These are phyloP conservation scores for Avicennia marina DNA, from an alignment of 257 asterid species.

Conservation along the genomic window DNA sequence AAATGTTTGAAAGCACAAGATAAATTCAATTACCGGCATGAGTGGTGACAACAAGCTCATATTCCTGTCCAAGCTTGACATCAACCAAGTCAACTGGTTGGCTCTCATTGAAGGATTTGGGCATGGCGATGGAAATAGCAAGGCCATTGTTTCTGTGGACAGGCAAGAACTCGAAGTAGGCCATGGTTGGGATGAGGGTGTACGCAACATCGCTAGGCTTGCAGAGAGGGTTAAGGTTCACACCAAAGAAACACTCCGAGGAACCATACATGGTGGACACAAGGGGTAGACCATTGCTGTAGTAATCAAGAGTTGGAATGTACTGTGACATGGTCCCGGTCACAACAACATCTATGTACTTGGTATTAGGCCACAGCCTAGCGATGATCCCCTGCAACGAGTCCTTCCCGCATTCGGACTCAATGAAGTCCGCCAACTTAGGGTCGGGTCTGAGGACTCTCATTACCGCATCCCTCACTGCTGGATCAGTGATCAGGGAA, in stretches of 20 bases:
- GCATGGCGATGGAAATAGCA: background rate
- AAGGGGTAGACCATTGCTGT: conserved; percentile 40
- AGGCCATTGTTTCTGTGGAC: conserved; percentile 9
- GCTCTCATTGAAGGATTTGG: conserved; percentile 10
- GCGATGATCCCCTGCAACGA: conserved; percentile 39
- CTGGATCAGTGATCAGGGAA: conserved; percentile 21
- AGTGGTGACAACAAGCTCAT: conserved; percentile 41
- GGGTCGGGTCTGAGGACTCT: conserved; percentile 31
- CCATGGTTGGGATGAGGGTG: conserved; percentile 47
- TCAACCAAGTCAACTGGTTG: conserved; percentile 37
- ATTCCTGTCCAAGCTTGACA: conserved; percentile 34
- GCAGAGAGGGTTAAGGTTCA: conserved; percentile 39
- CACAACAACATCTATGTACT: conserved; percentile 37
- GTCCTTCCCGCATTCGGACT: conserved; percentile 26
- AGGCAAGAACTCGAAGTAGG: conserved; percentile 43
- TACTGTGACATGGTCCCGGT: conserved; percentile 45
- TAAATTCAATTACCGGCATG: conserved; percentile 29
- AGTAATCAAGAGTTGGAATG: conserved; percentile 36
- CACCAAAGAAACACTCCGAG: conserved; percentile 37
- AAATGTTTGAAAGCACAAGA: no score
- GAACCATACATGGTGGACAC: conserved; percentile 44
- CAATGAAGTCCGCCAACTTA: conserved; percentile 29
- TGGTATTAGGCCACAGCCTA: conserved; percentile 38
- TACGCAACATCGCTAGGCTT: conserved; percentile 37
- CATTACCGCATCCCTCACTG: conserved; percentile 31